Evolutionary conservation across 345 rosid species (phyloP).

Genomic region (Carallia pectinifolia): DNA sequence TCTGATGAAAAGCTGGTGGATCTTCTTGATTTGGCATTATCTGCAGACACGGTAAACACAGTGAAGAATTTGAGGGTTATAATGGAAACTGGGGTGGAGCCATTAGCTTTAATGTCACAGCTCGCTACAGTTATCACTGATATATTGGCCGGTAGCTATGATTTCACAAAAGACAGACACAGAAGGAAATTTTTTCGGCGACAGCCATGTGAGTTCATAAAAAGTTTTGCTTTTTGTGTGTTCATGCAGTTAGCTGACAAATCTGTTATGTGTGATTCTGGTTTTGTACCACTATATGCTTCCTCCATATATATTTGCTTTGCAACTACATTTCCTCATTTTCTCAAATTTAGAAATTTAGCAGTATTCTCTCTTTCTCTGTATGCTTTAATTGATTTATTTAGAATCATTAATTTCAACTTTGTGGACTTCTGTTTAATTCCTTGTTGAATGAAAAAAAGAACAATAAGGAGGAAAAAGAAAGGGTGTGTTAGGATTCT

Average conservation of each 20-base stretch:
- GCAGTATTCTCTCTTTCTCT: too few relatives aligned
- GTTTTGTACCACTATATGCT: too few relatives aligned
- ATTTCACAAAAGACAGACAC: slow-evolving; percentile 64
- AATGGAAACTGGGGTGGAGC: slow-evolving; percentile 96
- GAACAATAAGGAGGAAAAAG: neutral
- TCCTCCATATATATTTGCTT: too few relatives aligned
- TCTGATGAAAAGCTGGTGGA: slow-evolving; percentile 95
- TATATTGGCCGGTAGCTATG: slow-evolving; percentile 88
- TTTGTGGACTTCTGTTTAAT: too few relatives aligned
- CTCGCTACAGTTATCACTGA: slow-evolving; percentile 97
- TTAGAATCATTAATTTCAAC: too few relatives aligned
- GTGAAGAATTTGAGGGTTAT: slow-evolving; percentile 84
- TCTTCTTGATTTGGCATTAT: slow-evolving; percentile 97
- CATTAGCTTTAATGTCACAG: slow-evolving; percentile 95
- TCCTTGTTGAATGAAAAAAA: neutral
- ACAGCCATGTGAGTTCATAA: slow-evolving; percentile 64
- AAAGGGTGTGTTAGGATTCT: neutral
- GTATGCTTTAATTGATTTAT: too few relatives aligned
- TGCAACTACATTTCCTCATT: too few relatives aligned
- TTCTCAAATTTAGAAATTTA: too few relatives aligned
- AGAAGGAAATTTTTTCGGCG: slow-evolving; percentile 76
- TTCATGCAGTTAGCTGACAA: neutral
- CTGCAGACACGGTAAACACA: slow-evolving; percentile 97
- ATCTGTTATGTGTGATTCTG: too few relatives aligned
- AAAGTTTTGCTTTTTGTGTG: slow-evolving; percentile 2